Conservation (phyloP, 176 grass and related monocot species). For the Aechmea fasciata region DNA sequence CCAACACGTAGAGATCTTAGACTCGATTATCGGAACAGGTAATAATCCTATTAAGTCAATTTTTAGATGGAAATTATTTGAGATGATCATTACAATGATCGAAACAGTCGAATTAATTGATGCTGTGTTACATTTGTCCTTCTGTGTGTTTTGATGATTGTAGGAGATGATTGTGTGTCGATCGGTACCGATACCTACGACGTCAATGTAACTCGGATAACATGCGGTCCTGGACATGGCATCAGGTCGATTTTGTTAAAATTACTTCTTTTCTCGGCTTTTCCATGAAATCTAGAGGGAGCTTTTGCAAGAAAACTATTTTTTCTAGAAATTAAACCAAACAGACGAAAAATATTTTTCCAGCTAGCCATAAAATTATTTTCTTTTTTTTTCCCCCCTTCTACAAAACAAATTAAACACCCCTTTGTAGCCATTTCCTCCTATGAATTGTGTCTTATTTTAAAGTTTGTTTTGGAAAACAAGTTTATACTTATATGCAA, state of each 20-base stretch:
- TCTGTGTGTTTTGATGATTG: background rate
- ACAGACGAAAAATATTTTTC: background rate
- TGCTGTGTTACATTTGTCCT: background rate
- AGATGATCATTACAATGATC: too few species aligned
- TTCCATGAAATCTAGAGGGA: background rate
- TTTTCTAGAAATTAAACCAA: background rate
- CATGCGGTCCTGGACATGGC: constrained; percentile 20
- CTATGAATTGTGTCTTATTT: background rate
- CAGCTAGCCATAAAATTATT: background rate
- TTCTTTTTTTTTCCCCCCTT: too few species aligned
- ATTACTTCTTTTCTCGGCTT: background rate
- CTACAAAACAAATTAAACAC: too few species aligned
- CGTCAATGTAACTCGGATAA: constrained; percentile 4
- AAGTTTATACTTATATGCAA: background rate
- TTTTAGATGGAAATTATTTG: background rate
- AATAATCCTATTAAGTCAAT: background rate
- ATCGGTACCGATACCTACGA: background rate
- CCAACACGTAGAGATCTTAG: background rate
- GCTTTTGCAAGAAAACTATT: background rate
- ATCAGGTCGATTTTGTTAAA: constrained; percentile 13
- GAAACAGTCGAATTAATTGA: too few species aligned
- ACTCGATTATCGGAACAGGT: constrained; percentile 12
- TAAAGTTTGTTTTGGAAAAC: background rate
- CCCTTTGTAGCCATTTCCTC: background rate
- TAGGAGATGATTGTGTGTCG: constrained; percentile 21